A percentile compares a stretch with the other conserved stretches of the same genome.
Evolutionary conservation across 2,329 filamentous ascomycete species (phyloP).

Genomic region (Clarireedia monteithiana): DNA sequence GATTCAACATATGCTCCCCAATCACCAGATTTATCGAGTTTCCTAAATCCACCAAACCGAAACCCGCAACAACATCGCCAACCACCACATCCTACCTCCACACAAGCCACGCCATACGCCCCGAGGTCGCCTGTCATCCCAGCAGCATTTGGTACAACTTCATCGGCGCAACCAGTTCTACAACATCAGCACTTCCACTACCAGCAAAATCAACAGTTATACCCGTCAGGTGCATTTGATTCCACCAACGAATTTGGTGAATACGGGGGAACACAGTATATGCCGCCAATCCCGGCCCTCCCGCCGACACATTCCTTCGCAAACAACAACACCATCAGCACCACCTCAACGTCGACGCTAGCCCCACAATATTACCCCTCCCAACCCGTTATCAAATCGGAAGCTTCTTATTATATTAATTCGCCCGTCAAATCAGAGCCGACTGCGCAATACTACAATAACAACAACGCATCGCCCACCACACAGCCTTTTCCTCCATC

Average conservation of each 20-base stretch:
- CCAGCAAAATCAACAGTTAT: conserved; percentile 15
- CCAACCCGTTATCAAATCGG: conserved; percentile 11
- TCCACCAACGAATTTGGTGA: conserved; percentile 10
- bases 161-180: conserved; percentile 9
- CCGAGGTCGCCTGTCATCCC: conserved; percentile 26
- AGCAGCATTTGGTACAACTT: conserved; percentile 15
- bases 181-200: conserved; percentile 16
- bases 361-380: conserved; percentile 7
- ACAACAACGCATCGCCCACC: not conserved
- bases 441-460: not conserved
- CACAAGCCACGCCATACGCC: conserved; percentile 15
- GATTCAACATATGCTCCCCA: conserved; percentile 29
- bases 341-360: conserved; percentile 1
- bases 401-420: conserved; percentile 1
- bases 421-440: not conserved
- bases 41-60: conserved; percentile 21
- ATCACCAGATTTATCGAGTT: conserved; percentile 29
- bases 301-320: conserved; percentile 21
- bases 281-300: conserved; percentile 25
- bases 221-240: not conserved
- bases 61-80: conserved; percentile 16
- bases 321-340: conserved; percentile 2
- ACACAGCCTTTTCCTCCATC: not conserved
- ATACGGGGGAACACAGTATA: conserved; percentile 18
- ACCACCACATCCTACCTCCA: not conserved